A percentile compares a stretch with the other conserved stretches of the same genome.
Evolutionary conservation across 2,329 filamentous ascomycete genomes (phyloP).

Genomic region (Fusarium sp.): DNA sequence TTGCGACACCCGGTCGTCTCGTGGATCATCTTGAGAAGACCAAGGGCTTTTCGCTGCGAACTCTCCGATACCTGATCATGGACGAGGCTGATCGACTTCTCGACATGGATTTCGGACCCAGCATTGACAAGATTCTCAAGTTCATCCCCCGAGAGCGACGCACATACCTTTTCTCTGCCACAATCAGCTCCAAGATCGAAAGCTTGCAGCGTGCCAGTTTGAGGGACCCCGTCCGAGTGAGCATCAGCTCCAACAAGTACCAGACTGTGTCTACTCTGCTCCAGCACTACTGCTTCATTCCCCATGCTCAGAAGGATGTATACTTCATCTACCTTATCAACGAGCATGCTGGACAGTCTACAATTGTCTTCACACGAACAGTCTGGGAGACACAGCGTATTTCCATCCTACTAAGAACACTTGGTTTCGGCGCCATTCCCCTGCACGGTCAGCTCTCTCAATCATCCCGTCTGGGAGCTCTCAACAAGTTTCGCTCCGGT

Average conservation of each 20-base stretch:
- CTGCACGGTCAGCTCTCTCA: slow-evolving; percentile 94
- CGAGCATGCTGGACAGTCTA: slow-evolving; percentile 85
- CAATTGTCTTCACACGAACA: slow-evolving; percentile 91
- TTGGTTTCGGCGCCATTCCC: slow-evolving; percentile 91
- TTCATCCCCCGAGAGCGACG: slow-evolving; percentile 81
- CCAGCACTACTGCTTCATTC: slow-evolving; percentile 88
- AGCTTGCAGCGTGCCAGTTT: slow-evolving; percentile 90
- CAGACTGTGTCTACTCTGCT: slow-evolving; percentile 91
- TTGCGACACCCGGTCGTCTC: slow-evolving; percentile 89
- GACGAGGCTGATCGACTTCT: slow-evolving; percentile 93
- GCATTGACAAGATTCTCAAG: slow-evolving; percentile 92
- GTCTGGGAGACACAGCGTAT: slow-evolving; percentile 91
- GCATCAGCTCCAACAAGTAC: slow-evolving; percentile 84
- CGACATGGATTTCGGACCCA: slow-evolving; percentile 93
- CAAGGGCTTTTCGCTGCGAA: slow-evolving; percentile 88
- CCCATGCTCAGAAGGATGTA: slow-evolving; percentile 87
- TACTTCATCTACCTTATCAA: slow-evolving; percentile 89
- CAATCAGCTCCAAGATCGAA: slow-evolving; percentile 94
- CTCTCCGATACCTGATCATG: slow-evolving; percentile 90
- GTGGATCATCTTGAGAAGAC: slow-evolving; percentile 96
- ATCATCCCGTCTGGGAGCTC: slow-evolving; percentile 83
- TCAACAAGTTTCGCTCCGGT: slow-evolving; percentile 88
- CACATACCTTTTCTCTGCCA: slow-evolving; percentile 94
- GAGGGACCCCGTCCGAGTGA: slow-evolving; percentile 83
- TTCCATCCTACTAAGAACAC: slow-evolving; percentile 81